Conservation (phyloP, 768 basidiomycete species). For the Hysterangium stoloniferum region DNA sequence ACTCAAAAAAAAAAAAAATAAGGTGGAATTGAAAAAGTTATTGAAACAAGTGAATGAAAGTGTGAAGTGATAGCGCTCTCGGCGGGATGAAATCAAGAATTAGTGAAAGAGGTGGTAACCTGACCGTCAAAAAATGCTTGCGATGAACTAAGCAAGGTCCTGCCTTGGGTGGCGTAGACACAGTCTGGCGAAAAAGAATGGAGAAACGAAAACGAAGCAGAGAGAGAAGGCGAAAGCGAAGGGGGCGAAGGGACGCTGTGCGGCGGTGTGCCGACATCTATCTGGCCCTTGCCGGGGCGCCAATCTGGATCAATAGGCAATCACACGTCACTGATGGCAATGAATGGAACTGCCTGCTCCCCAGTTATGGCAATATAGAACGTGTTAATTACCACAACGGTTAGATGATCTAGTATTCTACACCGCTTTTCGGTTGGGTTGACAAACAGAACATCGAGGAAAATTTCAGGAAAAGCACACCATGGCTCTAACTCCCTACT, state of each 20-base stretch:
- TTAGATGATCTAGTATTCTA: too few species aligned
- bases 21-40: background rate
- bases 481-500: too few species aligned
- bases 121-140: background rate
- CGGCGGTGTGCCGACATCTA: background rate
- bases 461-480: too few species aligned
- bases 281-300: too few species aligned
- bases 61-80: background rate
- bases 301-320: background rate
- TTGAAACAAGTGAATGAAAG: background rate
- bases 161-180: background rate
- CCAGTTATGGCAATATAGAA: too few species aligned
- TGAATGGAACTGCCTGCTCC: too few species aligned
- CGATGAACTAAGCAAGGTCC: background rate
- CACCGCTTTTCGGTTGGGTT: too few species aligned
- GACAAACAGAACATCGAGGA: too few species aligned
- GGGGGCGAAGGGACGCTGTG: background rate
- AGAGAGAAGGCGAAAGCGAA: background rate
- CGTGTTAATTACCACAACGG: too few species aligned
- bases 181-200: background rate
- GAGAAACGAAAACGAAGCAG: background rate
- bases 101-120: background rate
- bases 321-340: background rate
- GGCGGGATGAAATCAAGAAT: too few species aligned
- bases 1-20: too few species aligned